Evolutionary conservation across 805 yeast species (phyloP), one percentile per base, ranked within the genome.

Genomic region (Candida wancherniae): DNA sequence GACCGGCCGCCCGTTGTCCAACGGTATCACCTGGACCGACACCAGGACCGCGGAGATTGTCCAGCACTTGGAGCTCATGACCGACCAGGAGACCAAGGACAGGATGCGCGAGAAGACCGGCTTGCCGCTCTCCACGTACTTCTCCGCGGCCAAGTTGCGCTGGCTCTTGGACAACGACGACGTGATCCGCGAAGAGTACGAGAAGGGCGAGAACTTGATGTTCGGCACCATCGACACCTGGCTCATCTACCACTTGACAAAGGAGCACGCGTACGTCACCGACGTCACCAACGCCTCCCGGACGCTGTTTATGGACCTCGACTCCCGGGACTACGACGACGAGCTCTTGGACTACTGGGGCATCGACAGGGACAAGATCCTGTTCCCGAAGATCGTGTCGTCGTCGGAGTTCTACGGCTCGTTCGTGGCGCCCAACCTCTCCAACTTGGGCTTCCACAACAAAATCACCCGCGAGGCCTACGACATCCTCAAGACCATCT

Each of bases 21-120:
- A 84, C 54, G 97, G 96, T 50, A 85, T 88, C 55, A 94, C 88
- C 21, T 88, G 97, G 97, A 84, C 90, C 40, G 97, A 88, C 61
- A 84, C 94, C 23, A 74, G 97, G 52, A 90, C 94, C 23, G 62
- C 83, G 7, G 75, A 69, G 12, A 71, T 84, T 28, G 87, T 86
- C 31, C 73, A 73, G 40, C 73, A 77, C 42, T 67, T 81, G 53
- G 72, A 71, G 46, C 62, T 67, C 36, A 66, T 67, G 44, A 68
- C 73, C 15, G 67, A 78, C 15, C 69, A 66, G 25, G 78, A 72
- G 19, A 68, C 67, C 29, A 71, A 83, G 41, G 75, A 71, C 25
- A 67, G 67, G 33, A 66, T 86, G 46, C 69, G 74, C 48, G 65
- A 71, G 44, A 75, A 72, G 45, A 80, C 85, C 24, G 97, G 97